Evolutionary conservation across 345 rosid genomes (phyloP).

Genomic region (Acer campestre): DNA sequence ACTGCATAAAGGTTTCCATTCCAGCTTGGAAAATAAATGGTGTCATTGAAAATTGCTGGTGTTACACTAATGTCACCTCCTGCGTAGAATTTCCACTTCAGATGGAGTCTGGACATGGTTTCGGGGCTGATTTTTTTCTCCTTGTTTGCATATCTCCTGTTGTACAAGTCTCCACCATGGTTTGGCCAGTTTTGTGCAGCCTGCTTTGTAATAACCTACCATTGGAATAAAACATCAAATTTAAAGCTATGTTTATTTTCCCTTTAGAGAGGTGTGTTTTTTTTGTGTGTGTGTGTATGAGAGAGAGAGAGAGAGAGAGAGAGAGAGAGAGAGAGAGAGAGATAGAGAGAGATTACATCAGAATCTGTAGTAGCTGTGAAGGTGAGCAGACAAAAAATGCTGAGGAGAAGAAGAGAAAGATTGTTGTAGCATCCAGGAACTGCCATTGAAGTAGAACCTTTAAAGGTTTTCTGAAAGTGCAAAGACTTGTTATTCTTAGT

Average conservation of each 20-base stretch:
- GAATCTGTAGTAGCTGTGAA: constrained; percentile 4
- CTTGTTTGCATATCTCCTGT: constrained; percentile 28
- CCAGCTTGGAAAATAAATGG: constrained; percentile 41
- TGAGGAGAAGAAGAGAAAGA: background rate
- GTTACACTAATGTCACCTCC: constrained; percentile 31
- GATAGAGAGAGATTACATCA: background rate
- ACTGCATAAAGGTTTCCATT: constrained; percentile 33
- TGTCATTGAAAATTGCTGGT: constrained; percentile 28
- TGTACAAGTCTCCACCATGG: constrained; percentile 36
- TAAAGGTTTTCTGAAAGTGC: background rate
- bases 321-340: background rate
- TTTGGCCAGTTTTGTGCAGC: constrained; percentile 11
- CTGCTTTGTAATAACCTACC: background rate
- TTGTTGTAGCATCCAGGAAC: background rate
- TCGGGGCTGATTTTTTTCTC: constrained; percentile 21
- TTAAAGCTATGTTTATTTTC: background rate
- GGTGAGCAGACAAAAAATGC: background rate
- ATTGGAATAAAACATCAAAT: constrained; percentile 2
- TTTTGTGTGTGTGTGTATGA: background rate
- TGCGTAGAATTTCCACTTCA: constrained; percentile 34
- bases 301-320: background rate
- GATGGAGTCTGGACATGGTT: constrained; percentile 18
- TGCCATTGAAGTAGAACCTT: background rate
- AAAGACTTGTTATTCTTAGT: background rate
- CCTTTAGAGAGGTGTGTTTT: background rate